Evolutionary conservation across 2,329 filamentous ascomycete genomes (phyloP).

Genomic region (Aurifilum marmelostoma): DNA sequence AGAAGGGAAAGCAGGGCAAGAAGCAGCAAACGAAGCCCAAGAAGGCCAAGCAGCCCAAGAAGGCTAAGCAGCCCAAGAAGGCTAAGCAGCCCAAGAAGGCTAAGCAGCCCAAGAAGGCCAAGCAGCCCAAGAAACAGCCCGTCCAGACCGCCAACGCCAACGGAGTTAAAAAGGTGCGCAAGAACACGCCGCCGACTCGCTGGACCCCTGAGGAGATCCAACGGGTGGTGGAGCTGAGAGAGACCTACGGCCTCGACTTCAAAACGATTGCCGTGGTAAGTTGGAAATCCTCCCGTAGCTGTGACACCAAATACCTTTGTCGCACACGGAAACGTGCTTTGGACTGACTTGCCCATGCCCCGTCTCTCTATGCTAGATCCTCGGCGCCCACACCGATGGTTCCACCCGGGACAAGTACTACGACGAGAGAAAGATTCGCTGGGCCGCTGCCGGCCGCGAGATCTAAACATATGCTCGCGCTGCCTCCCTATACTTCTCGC

Average conservation of each 20-base stretch:
- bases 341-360: background rate
- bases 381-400: background rate
- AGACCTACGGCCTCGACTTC: background rate
- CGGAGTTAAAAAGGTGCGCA: too few species aligned
- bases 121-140: too few species aligned
- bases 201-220: background rate
- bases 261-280: background rate
- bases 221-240: background rate
- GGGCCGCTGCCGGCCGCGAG: background rate
- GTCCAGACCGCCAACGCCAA: too few species aligned
- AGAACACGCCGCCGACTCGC: background rate
- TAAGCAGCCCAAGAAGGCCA: background rate
- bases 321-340: background rate
- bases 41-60: too few species aligned
- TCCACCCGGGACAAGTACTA: slow-evolving; percentile 11
- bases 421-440: background rate
- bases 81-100: too few species aligned
- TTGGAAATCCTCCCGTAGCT: background rate
- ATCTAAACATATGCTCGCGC: background rate
- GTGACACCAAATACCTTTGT: too few species aligned
- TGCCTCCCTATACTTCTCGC: background rate
- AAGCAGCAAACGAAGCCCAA: too few species aligned
- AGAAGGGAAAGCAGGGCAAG: too few species aligned
- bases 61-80: too few species aligned
- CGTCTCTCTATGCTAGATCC: background rate